Conservation (phyloP, 139 green algal genomes). For the Chlamydomonas applanata region DNA sequence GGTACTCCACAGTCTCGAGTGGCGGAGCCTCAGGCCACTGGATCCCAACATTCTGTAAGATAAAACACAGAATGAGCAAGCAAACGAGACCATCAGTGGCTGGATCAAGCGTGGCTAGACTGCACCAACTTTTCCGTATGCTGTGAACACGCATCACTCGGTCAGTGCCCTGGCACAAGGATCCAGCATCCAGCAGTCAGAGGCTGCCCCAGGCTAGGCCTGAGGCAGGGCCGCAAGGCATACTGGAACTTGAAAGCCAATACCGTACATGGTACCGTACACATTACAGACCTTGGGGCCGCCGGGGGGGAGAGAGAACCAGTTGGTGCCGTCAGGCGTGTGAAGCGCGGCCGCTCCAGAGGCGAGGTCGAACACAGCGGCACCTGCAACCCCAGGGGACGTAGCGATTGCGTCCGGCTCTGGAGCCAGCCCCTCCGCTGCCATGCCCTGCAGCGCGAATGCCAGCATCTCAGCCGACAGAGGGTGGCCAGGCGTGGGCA, state of each 20-base stretch:
- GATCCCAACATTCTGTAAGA: background rate
- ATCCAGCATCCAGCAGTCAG: no score
- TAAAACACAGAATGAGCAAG: no score
- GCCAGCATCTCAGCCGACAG: slow-evolving; percentile 11
- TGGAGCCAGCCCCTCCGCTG: background rate
- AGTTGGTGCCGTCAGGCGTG: slow-evolving; percentile 5
- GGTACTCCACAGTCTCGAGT: slow-evolving; percentile 22
- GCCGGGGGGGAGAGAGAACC: slow-evolving; percentile 1
- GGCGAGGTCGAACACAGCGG: slow-evolving; percentile 15
- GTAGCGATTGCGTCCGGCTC: background rate
- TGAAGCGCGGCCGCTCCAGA: slow-evolving; percentile 5
- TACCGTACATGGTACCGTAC: no score
- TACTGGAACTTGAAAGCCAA: background rate
- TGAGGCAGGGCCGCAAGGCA: slow-evolving; percentile 10
- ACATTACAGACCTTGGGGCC: slow-evolving; percentile 16
- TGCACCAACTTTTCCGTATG: no score
- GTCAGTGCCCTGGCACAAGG: no score
- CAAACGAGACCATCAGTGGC: no score
- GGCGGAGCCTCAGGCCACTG: slow-evolving; percentile 16
- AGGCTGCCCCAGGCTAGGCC: no score
- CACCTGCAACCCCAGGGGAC: background rate
- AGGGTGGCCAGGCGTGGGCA: slow-evolving; percentile 14
- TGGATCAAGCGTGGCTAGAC: no score
- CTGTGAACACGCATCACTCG: no score
- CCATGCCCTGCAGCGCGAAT: slow-evolving; percentile 6